Percentiles rank a stretch among this genome's conserved stretches.
phyloP scores from a whole-genome alignment of 345 rosid species.

The Pistacia vera region DNA sequence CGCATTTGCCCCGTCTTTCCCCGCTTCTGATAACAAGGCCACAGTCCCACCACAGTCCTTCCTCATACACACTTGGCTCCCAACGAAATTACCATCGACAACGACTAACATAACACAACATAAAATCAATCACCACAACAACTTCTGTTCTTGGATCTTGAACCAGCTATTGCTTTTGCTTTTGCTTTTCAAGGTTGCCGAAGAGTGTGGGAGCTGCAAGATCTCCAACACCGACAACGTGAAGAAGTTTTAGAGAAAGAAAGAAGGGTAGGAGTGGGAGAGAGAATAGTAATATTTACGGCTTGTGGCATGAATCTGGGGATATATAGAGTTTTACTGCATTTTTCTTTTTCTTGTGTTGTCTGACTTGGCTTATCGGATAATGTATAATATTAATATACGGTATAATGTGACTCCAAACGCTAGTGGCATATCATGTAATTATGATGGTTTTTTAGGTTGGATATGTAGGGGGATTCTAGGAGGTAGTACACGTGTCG shows the following conservation, averaged over 20 bases:
- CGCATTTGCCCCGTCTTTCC: slow-evolving; percentile 85
- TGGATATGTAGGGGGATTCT: background rate
- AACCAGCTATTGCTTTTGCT: background rate
- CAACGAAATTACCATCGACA: slow-evolving; percentile 15
- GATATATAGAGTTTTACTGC: background rate
- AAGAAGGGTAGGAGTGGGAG: background rate
- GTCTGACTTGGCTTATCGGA: background rate
- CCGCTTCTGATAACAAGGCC: slow-evolving; percentile 63
- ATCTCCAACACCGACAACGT: slow-evolving; percentile 59
- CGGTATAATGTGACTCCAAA: background rate
- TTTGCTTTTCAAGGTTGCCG: background rate
- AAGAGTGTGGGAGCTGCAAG: slow-evolving; percentile 37
- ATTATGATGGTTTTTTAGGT: background rate
- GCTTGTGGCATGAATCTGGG: slow-evolving; percentile 42
- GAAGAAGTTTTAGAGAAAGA: background rate
- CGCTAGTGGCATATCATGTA: slow-evolving; percentile 17
- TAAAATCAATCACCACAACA: slow-evolving; percentile 24
- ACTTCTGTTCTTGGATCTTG: slow-evolving; percentile 12
- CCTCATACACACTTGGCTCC: slow-evolving; percentile 33
- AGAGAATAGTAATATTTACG: slow-evolving; percentile 4
- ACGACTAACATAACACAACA: slow-evolving; percentile 30
- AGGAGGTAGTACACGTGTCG: background rate
- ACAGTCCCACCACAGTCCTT: slow-evolving; percentile 53
- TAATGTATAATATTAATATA: background rate
- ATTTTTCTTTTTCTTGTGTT: background rate